Base-by-base conservation (phyloP, 257 asterid species). In the Cinchona pubescens region DNA sequence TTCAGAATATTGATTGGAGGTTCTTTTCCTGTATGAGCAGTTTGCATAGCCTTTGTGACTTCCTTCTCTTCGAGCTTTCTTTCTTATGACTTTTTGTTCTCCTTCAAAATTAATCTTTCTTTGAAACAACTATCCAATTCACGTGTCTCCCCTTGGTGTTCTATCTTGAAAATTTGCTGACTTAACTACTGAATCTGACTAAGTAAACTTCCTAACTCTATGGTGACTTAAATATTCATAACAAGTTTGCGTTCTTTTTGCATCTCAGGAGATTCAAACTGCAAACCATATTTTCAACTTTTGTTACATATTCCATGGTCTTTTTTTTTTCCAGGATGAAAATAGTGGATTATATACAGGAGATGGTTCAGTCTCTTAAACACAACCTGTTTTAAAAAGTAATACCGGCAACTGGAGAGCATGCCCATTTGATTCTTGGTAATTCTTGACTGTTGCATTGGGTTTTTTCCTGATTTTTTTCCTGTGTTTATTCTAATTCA, bases 311-410 rank as follows among this genome's bases (percentile, higher is more conserved):
- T 67, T 71, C 42, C 15, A 18, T 77, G n/a, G 12, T 10, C 51
- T 3, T 62, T 56, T 74, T 56, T 40, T 73, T 38, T 66, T 66
- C 70, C 82, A 94, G 98, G 74, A 81, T 80, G 93, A 72, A 76
- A 83, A 72, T 76, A 75, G 62, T 67, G 85, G 79, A 65, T 84
- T 83, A 46, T 84, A 81, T 76, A 87, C 98, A 8, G 97, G 98
- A 69, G 98, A 92, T 85, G 99, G 99, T 78, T 95, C 99, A 16
- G 98, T 92, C n/a, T n/a, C n/a, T n/a, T n/a, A n/a, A n/a, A n/a
- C n/a, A 74, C 87, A 88, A 74, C 98, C 87, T 69, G 97, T 93
- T 82, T 56, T 91, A 72, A 95, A 92, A 90, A 87, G 91, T 75
- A 86, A 87, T 76, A 95, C 99, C 35, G 99, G 98, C 71, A 95